These are phyloP conservation scores for Dactylorhiza incarnata DNA, from an alignment of 106 monocot species.

Conservation along the genomic window DNA sequence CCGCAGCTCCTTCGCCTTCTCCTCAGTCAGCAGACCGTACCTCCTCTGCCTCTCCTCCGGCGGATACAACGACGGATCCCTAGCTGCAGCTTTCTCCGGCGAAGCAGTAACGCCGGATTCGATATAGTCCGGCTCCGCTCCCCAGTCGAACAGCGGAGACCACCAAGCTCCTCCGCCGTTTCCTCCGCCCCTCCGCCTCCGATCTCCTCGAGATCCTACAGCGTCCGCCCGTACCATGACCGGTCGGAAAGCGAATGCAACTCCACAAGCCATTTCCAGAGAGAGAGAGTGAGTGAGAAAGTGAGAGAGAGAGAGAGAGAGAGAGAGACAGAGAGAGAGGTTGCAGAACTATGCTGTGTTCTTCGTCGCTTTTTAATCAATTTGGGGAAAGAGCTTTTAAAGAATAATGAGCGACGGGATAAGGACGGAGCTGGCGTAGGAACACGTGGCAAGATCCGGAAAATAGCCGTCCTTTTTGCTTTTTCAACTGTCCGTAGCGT, in stretches of 20 bases:
- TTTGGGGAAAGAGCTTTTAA: background rate
- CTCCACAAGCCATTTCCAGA: slow-evolving; percentile 17
- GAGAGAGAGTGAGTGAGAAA: too few species aligned
- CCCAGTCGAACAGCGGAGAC: slow-evolving; percentile 75
- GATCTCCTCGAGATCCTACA: background rate
- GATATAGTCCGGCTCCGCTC: slow-evolving; percentile 62
- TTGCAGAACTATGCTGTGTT: too few species aligned
- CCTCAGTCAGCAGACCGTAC: slow-evolving; percentile 51
- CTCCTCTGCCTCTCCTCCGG: background rate
- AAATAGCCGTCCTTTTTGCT: background rate
- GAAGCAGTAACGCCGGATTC: slow-evolving; percentile 3
- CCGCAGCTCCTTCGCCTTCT: slow-evolving; percentile 78
- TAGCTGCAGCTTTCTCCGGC: background rate
- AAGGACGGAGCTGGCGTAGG: background rate
- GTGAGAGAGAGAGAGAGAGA: background rate
- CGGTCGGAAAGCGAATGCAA: slow-evolving; percentile 24
- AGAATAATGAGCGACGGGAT: background rate
- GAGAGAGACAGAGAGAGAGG: background rate
- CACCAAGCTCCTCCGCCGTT: slow-evolving; percentile 40
- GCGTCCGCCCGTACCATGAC: slow-evolving; percentile 26
- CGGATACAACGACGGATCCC: background rate
- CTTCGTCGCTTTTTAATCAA: background rate
- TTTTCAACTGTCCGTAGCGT: background rate
- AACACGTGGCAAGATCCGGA: slow-evolving; percentile 1
- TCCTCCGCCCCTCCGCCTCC: background rate